A percentile compares a stretch with the other conserved stretches of the same genome.
Conservation (phyloP, 2,329 filamentous ascomycete genomes). For the Xylaria sp. region DNA sequence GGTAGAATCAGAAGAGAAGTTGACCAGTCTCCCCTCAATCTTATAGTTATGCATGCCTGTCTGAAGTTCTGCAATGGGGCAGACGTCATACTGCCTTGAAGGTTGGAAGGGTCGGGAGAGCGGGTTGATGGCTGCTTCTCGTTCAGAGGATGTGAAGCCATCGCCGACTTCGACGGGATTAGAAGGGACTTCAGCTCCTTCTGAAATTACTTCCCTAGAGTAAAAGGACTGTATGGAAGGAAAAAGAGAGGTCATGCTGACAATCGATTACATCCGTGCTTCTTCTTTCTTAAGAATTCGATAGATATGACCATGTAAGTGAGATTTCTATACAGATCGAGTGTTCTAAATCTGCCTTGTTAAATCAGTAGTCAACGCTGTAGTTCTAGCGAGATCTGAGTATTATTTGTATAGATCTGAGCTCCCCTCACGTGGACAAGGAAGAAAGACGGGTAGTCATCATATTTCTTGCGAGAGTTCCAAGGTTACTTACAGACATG, state of each 20-base stretch:
- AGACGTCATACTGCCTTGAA: slow-evolving; percentile 57
- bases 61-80: slow-evolving; percentile 58
- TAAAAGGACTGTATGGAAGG: slow-evolving; percentile 52
- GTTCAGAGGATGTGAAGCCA: slow-evolving; percentile 63
- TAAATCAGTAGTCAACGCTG: no score
- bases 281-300: neutral
- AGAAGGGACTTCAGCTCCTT: slow-evolving; percentile 26
- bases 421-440: neutral
- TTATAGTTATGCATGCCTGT: slow-evolving; percentile 61
- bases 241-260: slow-evolving; percentile 40
- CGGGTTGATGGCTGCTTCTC: slow-evolving; percentile 53
- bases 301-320: neutral
- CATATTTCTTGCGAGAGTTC: no score
- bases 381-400: neutral
- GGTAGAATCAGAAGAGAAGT: slow-evolving; percentile 58
- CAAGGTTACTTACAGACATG: no score
- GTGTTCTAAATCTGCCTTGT: neutral
- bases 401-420: neutral
- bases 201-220: slow-evolving; percentile 41
- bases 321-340: neutral
- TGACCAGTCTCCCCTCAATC: slow-evolving; percentile 66
- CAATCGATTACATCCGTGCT: neutral
- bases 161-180: slow-evolving; percentile 51
- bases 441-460: neutral
- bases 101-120: slow-evolving; percentile 54